phyloP scores from a whole-genome alignment of 176 grass and related monocot species.

The Dactylis glomerata region DNA sequence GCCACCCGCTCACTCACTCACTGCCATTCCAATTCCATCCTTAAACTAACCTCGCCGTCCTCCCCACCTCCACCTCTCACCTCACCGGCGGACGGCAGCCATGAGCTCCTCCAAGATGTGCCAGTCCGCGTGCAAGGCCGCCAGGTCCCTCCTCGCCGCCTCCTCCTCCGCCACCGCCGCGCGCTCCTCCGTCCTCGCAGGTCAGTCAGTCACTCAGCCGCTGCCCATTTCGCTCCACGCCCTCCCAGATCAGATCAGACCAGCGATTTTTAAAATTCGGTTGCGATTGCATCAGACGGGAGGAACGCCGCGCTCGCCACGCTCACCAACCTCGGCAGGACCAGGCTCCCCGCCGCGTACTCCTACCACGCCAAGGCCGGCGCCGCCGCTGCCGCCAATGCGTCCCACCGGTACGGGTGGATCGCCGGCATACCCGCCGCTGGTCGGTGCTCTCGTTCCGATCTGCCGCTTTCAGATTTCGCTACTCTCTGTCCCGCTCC shows the following conservation, averaged over 20 bases:
- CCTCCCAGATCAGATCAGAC: background rate
- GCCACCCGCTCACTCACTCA: background rate
- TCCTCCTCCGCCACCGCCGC: constrained; percentile 34
- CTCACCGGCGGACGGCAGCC: background rate
- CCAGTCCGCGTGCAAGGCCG: constrained; percentile 41
- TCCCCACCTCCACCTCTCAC: background rate
- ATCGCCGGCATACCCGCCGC: constrained; percentile 60
- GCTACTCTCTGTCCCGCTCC: too few relatives aligned
- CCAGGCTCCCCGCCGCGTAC: constrained; percentile 46
- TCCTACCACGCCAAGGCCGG: constrained; percentile 29
- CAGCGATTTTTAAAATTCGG: background rate
- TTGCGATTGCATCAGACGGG: constrained; percentile 39
- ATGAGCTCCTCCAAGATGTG: background rate
- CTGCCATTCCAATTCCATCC: too few relatives aligned
- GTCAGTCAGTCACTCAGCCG: background rate
- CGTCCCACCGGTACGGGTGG: constrained; percentile 22
- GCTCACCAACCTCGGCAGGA: constrained; percentile 52
- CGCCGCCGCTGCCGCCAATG: background rate
- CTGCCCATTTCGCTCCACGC: background rate
- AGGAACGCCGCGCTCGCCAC: constrained; percentile 53
- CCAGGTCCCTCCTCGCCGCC: constrained; percentile 42
- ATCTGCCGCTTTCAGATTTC: too few relatives aligned
- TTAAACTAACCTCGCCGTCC: background rate
- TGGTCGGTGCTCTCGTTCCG: background rate
- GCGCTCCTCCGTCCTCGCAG: constrained; percentile 33